Conservation (phyloP, 345 rosid genomes). For the Boechera divaricarpa region DNA sequence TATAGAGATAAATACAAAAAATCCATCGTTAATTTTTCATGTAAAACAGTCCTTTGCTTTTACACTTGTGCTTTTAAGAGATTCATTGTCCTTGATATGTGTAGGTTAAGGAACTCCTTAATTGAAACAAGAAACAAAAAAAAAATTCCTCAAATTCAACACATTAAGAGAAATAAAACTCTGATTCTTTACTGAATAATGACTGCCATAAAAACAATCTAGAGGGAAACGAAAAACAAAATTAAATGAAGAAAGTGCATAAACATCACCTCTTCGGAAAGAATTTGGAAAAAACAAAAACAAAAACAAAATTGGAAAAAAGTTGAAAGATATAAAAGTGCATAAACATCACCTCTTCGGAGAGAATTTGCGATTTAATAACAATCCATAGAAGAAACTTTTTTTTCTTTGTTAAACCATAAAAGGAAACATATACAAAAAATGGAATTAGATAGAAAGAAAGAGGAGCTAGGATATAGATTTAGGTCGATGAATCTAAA, state of each 20-base stretch:
- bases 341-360: not conserved
- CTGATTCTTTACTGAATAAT: not conserved
- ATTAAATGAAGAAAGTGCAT: not conserved
- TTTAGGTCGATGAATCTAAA: not conserved
- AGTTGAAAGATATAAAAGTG: not conserved
- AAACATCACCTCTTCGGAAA: slow-evolving; percentile 1
- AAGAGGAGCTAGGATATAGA: not conserved
- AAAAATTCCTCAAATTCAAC: slow-evolving; percentile 26
- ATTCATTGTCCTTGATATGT: not conserved
- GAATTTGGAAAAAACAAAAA: not conserved
- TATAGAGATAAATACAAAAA: not conserved
- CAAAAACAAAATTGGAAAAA: no score
- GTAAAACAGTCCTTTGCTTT: slow-evolving; percentile 31
- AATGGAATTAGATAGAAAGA: not conserved
- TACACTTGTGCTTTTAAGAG: slow-evolving; percentile 14
- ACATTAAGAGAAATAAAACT: slow-evolving; percentile 8
- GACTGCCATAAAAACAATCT: slow-evolving; percentile 7
- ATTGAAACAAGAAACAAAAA: not conserved
- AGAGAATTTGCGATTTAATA: not conserved
- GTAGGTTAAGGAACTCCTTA: not conserved
- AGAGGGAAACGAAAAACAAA: not conserved
- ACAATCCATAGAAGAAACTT: not conserved
- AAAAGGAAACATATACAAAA: slow-evolving; percentile 1
- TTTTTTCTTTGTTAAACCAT: no score
- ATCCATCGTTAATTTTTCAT: not conserved